Evolutionary conservation across 441 rosid genomes (phyloP), one percentile per base, ranked within the genome.

Genomic region (Croton setiger): DNA sequence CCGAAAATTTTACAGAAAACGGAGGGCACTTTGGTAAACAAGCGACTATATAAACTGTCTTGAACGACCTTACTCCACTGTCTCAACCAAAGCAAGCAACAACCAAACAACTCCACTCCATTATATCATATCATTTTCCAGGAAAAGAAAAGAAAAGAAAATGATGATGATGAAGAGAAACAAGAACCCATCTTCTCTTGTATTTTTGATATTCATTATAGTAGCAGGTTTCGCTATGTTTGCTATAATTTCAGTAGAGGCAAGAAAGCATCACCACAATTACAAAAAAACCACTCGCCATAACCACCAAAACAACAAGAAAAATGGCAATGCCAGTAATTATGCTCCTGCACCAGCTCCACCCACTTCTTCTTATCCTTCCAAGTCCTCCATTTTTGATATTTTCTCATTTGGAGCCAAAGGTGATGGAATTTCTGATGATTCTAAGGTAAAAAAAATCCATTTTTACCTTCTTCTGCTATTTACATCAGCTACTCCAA

Each of bases 361-460:
- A 5, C 7, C 77, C 85, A 43, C 68, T 61, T 67, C 82, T 39
- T 49, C 76, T 43, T 27, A 62, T 45, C 77, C 78, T 2, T 27
- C 68, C 0, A 44, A 36, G 35, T 60, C 87, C 5, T 56, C 13
- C 23, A 49, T 76, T 36, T 87, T 85, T 52, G 65, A 80, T 63
- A 63, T 87, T 67, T 61, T 87, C 51, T 80, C 87, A 0, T 87
- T 81, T 52, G 89, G 86, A 72, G 89, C 89, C 27, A 78, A 75
- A 55, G 87, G 85, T 2, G 78, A 85, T 39, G 91, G 87, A 43
- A 73, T 75, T 66, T 71, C 86, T 18, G 91, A 87, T 73, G 89
- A 87, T 80, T 82, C 89, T 0, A 54, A 77, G 88, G 87, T 83
- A 67, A 47, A 36, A 15, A 6, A 47, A 3, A 2, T 47, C 1